phyloP scores from a whole-genome alignment of 2,329 filamentous ascomycete genomes.

The Thielaviopsis euricoi region DNA sequence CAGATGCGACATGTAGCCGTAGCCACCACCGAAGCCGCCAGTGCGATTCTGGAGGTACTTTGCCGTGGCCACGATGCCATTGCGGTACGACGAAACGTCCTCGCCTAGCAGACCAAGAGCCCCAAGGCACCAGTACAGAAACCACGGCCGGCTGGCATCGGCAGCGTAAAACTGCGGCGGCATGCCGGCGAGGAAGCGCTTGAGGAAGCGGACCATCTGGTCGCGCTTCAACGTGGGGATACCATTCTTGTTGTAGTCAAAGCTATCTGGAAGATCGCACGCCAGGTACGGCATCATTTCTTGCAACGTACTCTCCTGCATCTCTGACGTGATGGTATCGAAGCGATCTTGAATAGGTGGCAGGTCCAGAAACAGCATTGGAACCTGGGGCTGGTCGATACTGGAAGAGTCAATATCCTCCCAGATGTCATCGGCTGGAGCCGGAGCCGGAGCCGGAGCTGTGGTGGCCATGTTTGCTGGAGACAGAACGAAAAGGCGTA shows the following conservation, averaged over 20 bases:
- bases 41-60: slow-evolving; percentile 62
- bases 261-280: slow-evolving; percentile 21
- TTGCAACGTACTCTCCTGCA: slow-evolving; percentile 52
- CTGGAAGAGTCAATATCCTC: slow-evolving; percentile 9
- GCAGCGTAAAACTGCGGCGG: slow-evolving; percentile 55
- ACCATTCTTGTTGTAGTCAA: slow-evolving; percentile 51
- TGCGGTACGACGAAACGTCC: slow-evolving; percentile 50
- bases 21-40: slow-evolving; percentile 88
- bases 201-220: slow-evolving; percentile 45
- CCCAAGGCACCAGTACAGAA: slow-evolving; percentile 81
- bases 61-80: slow-evolving; percentile 58
- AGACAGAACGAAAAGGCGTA: too few relatives aligned
- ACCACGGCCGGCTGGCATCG: slow-evolving; percentile 84
- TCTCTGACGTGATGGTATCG: slow-evolving; percentile 47
- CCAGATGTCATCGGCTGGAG: slow-evolving; percentile 1
- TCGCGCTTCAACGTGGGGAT: slow-evolving; percentile 56
- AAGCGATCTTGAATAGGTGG: slow-evolving; percentile 51
- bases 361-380: slow-evolving; percentile 37
- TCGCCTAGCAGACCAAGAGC: slow-evolving; percentile 62
- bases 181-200: slow-evolving; percentile 40
- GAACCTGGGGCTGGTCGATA: slow-evolving; percentile 20
- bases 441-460: neutral
- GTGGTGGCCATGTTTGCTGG: neutral
- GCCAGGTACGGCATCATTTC: slow-evolving; percentile 53
- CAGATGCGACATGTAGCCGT: slow-evolving; percentile 75